Base-by-base conservation (phyloP, 768 basidiomycete genomes). In the Mycena albidolilacea region DNA sequence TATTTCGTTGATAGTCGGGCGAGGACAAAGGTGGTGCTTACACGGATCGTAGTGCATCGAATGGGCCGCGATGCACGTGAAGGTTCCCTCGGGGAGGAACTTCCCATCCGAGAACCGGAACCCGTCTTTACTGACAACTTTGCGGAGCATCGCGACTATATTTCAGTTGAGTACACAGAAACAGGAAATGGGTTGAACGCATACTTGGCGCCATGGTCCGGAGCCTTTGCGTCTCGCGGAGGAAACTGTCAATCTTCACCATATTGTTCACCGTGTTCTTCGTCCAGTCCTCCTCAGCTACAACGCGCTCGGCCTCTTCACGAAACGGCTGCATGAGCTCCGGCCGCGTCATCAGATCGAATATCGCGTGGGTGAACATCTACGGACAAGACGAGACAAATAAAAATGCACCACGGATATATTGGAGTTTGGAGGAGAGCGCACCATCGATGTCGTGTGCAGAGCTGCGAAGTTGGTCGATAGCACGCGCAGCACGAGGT, bases 281-380 rank as follows among this genome's bases (percentile, higher is more conserved):
- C 8, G 82, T 81, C 85, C 86, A 87, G 37, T 83, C 83, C 5
- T 84, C 71, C 41, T 89, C 89, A 59, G 84, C 85, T 15, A 90
- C 61, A 74, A 90, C 88, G 71, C 88, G 89, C 71, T 90, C 89
- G 4, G 87, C 62, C 73, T 89, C 87, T 43, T 84, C 81, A 23
- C 85, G 78, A 57, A 89, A 76, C 4, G 83, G 81, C 46, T 82
- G 67, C 5, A 85, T 55, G 71, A 84, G 85, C 48, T 80, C 75
- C 55, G 76, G 81, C 65, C 67, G 76, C 64, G 67, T 62, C 0
- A 83, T 83, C 0, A 88, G 80, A 61, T 83, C 73, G 70, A 82
- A 83, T 2, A 88, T 69, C 3, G 81, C 82, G 48, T 85, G 83
- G 0, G 82, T 81, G 46, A 85, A 78, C 11, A 80, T 75, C 84